These are phyloP conservation scores for Aspergillus hiratsukae DNA, from an alignment of 2,329 filamentous ascomycete genomes.

Conservation along the genomic window DNA sequence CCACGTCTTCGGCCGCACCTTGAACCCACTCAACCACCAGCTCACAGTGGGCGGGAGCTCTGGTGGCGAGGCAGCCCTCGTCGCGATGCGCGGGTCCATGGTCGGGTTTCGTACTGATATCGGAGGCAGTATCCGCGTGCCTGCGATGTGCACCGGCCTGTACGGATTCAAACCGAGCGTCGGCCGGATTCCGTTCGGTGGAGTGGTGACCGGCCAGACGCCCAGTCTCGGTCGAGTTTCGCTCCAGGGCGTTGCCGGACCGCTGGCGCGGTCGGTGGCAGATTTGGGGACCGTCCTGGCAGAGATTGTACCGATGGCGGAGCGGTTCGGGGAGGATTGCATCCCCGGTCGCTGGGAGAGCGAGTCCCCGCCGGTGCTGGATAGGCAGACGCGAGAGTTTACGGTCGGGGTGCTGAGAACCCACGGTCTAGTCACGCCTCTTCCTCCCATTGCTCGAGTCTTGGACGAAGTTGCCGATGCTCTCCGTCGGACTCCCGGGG, in stretches of 20 bases:
- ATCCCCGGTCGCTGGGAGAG: conserved; percentile 41
- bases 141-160: conserved; percentile 49
- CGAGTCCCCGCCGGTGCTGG: conserved; percentile 10
- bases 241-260: conserved; percentile 46
- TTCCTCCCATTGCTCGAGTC: conserved; percentile 38
- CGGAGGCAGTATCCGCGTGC: conserved; percentile 43
- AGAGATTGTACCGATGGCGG: conserved; percentile 48
- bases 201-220: conserved; percentile 46
- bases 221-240: conserved; percentile 47
- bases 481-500: conserved; percentile 33
- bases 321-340: conserved; percentile 49
- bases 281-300: conserved; percentile 47
- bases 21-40: conserved; percentile 60
- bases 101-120: conserved; percentile 63
- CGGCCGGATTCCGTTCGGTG: conserved; percentile 49
- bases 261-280: conserved; percentile 35
- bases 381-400: conserved; percentile 26
- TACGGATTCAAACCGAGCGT: conserved; percentile 50
- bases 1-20: conserved; percentile 57
- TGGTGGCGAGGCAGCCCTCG: conserved; percentile 60
- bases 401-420: conserved; percentile 41
- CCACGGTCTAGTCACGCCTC: conserved; percentile 33
- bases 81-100: conserved; percentile 55
- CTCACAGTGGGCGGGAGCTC: conserved; percentile 61
- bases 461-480: conserved; percentile 36